A percentile compares a stretch with the other conserved stretches of the same genome.
Evolutionary conservation across 2,329 filamentous ascomycete genomes (phyloP).

Genomic region (Xylariaceae sp.): DNA sequence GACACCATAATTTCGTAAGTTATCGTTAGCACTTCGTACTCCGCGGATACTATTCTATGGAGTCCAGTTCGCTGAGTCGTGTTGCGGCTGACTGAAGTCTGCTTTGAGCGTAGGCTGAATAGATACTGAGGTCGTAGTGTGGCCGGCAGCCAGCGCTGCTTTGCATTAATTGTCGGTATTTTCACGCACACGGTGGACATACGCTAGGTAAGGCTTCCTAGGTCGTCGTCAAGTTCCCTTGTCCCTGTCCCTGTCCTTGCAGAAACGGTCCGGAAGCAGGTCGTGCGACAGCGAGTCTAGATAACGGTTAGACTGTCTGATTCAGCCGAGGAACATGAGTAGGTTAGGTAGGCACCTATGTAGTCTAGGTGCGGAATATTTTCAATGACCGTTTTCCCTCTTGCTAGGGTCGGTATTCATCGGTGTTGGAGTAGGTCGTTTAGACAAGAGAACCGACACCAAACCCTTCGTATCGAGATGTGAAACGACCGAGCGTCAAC

Average conservation of each 20-base stretch:
- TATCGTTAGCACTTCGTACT: neutral
- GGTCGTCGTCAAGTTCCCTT: neutral
- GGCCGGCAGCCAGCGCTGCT: neutral
- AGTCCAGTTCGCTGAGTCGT: neutral
- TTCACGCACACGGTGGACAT: neutral
- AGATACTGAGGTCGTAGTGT: neutral
- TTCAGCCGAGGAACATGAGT: neutral
- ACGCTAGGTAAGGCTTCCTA: neutral
- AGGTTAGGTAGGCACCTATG: neutral
- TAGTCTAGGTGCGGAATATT: too few species aligned
- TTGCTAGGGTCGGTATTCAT: neutral
- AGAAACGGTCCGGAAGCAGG: neutral
- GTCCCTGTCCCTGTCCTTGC: neutral
- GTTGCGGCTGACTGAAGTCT: neutral
- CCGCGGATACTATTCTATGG: neutral
- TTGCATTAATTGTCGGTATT: neutral
- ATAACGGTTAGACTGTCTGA: neutral
- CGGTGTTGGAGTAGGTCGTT: neutral
- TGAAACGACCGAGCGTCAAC: neutral
- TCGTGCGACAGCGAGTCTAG: neutral
- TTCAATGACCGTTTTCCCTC: too few species aligned
- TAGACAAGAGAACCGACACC: neutral
- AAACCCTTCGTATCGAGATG: neutral
- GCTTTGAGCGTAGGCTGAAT: neutral
- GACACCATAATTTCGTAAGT: neutral